phyloP scores from a whole-genome alignment of 805 yeast species.

The Candida maris region DNA sequence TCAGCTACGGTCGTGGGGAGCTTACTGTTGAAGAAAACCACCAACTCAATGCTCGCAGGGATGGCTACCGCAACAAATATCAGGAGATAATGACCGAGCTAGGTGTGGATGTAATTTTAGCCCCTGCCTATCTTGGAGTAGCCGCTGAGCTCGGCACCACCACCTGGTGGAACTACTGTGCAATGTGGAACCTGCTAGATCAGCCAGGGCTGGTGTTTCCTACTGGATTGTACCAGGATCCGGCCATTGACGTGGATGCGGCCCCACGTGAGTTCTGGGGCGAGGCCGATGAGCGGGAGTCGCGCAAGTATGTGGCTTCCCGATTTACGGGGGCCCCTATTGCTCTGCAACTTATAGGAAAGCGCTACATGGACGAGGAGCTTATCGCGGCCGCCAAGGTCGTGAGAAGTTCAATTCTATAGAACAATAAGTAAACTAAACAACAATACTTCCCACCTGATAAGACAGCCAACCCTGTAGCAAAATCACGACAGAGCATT shows the following conservation, averaged over 20 bases:
- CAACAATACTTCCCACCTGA: neutral
- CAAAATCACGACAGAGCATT: neutral
- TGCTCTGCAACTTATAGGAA: constrained; percentile 48
- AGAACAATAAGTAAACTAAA: no score
- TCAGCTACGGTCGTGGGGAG: constrained; percentile 57
- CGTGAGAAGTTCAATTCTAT: no score
- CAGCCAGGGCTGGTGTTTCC: constrained; percentile 64
- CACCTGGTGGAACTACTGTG: constrained; percentile 76
- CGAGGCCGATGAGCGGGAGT: constrained; percentile 45
- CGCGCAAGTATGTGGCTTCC: constrained; percentile 42
- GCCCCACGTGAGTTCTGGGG: constrained; percentile 38
- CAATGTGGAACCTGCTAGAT: constrained; percentile 68
- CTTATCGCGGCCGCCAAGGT: constrained; percentile 38
- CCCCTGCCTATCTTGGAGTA: constrained; percentile 65
- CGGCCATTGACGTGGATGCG: constrained; percentile 45
- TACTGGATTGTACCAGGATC: constrained; percentile 56
- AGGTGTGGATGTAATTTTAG: constrained; percentile 59
- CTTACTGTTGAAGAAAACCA: constrained; percentile 50
- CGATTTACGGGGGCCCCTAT: constrained; percentile 50
- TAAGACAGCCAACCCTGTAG: neutral
- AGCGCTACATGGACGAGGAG: constrained; percentile 54
- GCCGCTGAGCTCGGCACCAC: constrained; percentile 52
- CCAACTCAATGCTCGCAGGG: constrained; percentile 50
- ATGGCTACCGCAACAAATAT: constrained; percentile 54
- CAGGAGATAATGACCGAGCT: constrained; percentile 46